These are phyloP conservation scores for Termitomyces sp. DNA, from an alignment of 768 basidiomycete genomes.

Conservation along the genomic window DNA sequence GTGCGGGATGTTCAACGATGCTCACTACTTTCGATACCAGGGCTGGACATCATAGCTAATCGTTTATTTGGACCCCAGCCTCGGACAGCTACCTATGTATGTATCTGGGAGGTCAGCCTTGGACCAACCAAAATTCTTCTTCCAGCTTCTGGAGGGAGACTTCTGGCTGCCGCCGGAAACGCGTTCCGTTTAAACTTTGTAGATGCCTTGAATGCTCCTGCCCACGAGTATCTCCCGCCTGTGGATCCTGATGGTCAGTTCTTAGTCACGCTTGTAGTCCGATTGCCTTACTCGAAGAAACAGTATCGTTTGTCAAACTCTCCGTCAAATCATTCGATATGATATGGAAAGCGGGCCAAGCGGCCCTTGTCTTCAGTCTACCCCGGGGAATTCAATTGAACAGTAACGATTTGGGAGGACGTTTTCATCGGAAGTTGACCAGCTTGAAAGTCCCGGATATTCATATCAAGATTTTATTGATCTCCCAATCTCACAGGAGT, in stretches of 20 bases:
- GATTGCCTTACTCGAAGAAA: background rate
- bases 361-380: conserved; percentile 49
- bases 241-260: conserved; percentile 73
- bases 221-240: conserved; percentile 53
- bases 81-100: conserved; percentile 78
- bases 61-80: conserved; percentile 89
- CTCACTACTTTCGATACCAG: conserved; percentile 34
- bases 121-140: conserved; percentile 55
- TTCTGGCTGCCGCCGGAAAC: conserved; percentile 45
- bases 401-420: conserved; percentile 71
- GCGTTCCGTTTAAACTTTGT: conserved; percentile 65
- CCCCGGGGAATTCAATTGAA: conserved; percentile 59
- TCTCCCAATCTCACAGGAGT: conserved; percentile 28
- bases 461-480: conserved; percentile 44
- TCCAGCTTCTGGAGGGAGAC: conserved; percentile 45
- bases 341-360: conserved; percentile 46
- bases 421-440: conserved; percentile 57
- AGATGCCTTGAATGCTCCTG: conserved; percentile 79
- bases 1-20: background rate
- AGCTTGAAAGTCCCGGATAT: conserved; percentile 51
- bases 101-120: conserved; percentile 86
- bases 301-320: conserved; percentile 85
- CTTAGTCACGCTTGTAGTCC: background rate
- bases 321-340: conserved; percentile 47
- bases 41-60: conserved; percentile 70